Conservation (phyloP, 495 filamentous ascomycete species). For the Hypoxylon crocopeplum region DNA sequence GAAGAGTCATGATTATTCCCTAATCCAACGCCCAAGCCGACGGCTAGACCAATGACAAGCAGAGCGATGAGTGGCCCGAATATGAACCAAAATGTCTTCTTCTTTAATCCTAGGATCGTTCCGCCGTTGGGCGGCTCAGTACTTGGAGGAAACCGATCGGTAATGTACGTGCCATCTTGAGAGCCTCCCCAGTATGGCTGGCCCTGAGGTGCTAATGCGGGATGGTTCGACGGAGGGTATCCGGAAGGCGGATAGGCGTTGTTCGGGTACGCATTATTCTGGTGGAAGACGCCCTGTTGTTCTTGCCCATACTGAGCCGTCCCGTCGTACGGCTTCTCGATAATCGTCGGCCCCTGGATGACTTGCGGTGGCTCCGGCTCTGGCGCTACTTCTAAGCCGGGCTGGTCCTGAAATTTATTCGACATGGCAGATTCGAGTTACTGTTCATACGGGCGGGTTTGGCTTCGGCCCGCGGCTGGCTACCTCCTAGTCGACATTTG, state of each 20-base stretch:
- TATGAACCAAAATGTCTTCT: constrained; percentile 35
- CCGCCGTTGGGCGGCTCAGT: neutral
- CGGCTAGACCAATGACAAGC: constrained; percentile 38
- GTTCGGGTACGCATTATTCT: constrained; percentile 15
- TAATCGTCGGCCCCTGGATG: constrained; percentile 17
- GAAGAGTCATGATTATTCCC: constrained; percentile 8
- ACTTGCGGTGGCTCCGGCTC: constrained; percentile 17
- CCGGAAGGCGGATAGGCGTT: constrained; percentile 10
- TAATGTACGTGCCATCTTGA: constrained; percentile 15
- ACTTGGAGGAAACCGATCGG: constrained; percentile 1
- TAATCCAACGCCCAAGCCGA: constrained; percentile 40
- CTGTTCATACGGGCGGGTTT: constrained; percentile 7
- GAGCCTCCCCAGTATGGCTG: constrained; percentile 17
- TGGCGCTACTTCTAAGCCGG: constrained; percentile 27
- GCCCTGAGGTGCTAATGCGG: neutral
- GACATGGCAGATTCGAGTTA: constrained; percentile 6
- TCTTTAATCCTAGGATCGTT: constrained; percentile 25
- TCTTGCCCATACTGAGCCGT: constrained; percentile 1
- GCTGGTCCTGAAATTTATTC: constrained; percentile 1
- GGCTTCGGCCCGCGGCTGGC: constrained; percentile 2
- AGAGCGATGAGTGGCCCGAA: constrained; percentile 35
- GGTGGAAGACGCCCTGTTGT: constrained; percentile 1
- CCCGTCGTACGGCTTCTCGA: constrained; percentile 16
- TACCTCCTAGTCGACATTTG: constrained; percentile 9
- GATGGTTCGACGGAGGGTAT: constrained; percentile 7